Evolutionary conservation across 202 grass and related monocot genomes (phyloP).

Genomic region (Setaria italica): DNA sequence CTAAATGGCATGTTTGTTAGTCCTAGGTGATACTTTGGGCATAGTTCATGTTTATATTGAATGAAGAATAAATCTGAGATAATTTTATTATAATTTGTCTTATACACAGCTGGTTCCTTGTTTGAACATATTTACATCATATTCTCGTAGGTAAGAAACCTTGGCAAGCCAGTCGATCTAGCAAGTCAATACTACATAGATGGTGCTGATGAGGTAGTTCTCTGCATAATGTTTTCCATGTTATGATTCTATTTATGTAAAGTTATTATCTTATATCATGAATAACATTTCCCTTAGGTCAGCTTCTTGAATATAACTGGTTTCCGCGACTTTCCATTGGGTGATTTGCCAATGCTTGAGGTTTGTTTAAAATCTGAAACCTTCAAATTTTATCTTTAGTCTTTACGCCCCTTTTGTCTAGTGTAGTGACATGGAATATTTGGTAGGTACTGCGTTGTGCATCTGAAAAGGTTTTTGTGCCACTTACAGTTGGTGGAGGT

Average conservation of each 20-base stretch:
- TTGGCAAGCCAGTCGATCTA: conserved; percentile 97
- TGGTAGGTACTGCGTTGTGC: conserved; percentile 77
- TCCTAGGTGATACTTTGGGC: background rate
- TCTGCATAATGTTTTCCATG: conserved; percentile 13
- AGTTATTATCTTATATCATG: conserved; percentile 44
- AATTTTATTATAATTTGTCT: conserved; percentile 1
- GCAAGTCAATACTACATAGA: conserved; percentile 98
- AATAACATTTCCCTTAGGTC: conserved; percentile 60
- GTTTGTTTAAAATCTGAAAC: conserved; percentile 58
- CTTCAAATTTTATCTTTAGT: background rate
- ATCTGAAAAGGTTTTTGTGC: conserved; percentile 99
- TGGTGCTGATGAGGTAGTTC: conserved; percentile 92
- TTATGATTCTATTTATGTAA: conserved; percentile 22
- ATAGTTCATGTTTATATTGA: conserved; percentile 35
- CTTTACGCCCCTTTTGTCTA: conserved; percentile 5
- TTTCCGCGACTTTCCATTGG: conserved; percentile 96
- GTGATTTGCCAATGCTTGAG: conserved; percentile 98
- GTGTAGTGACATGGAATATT: conserved; percentile 43
- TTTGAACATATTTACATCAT: conserved; percentile 43
- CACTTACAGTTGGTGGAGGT: conserved; percentile 96
- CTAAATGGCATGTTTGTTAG: background rate
- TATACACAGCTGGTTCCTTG: conserved; percentile 1
- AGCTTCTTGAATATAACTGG: conserved; percentile 99
- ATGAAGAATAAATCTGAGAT: conserved; percentile 10
- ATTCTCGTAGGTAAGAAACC: conserved; percentile 86